Evolutionary conservation across 345 rosid species (phyloP).

Genomic region (Euphorbia peplus): DNA sequence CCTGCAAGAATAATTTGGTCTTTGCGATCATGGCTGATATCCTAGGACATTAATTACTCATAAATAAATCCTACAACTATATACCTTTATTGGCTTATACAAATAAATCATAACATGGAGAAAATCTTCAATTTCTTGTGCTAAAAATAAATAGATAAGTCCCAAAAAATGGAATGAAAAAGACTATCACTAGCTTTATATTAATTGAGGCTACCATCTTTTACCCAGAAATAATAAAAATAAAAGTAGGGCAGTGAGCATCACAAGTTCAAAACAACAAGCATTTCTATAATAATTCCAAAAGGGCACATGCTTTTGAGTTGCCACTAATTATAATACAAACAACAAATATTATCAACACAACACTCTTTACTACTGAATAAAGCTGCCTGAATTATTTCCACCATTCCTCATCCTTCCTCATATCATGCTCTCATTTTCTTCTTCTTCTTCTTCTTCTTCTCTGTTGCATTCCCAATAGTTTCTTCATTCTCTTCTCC

Average conservation of each 20-base stretch:
- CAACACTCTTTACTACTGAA: constrained; percentile 2
- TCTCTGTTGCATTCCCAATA: not conserved
- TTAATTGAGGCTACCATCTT: too few species aligned
- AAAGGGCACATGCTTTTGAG: not conserved
- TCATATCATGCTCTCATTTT: not conserved
- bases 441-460: too few species aligned
- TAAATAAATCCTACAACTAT: too few species aligned
- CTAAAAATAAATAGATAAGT: too few species aligned
- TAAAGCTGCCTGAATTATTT: not conserved
- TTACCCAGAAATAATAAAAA: too few species aligned
- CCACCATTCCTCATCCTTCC: not conserved
- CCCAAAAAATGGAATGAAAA: not conserved
- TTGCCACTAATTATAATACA: not conserved
- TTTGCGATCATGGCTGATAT: too few species aligned
- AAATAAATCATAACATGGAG: too few species aligned
- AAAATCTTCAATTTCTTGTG: too few species aligned
- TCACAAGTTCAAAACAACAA: not conserved
- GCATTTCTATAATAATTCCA: not conserved
- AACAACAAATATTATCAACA: constrained; percentile 1
- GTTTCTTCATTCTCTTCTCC: not conserved
- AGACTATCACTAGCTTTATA: not conserved
- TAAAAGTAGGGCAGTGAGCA: not conserved
- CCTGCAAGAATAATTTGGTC: too few species aligned
- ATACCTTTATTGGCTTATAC: too few species aligned
- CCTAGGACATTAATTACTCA: too few species aligned